Conservation (phyloP, 139 green algal species). For the Coelastrella sp. region DNA sequence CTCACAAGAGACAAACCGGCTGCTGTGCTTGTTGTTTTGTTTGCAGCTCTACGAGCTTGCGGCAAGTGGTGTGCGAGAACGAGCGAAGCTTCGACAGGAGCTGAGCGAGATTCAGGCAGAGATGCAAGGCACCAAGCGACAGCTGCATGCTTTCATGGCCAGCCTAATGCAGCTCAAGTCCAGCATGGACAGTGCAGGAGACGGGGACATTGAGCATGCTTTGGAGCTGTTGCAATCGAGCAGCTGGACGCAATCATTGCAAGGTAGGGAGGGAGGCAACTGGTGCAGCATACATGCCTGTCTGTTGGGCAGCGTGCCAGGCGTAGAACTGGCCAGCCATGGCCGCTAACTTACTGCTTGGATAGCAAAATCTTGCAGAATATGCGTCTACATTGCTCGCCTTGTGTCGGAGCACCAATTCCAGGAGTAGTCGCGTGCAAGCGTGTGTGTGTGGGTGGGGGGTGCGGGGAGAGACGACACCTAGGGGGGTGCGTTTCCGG, state of each 20-base stretch:
- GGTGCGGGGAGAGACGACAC: too few relatives aligned
- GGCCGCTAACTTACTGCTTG: too few relatives aligned
- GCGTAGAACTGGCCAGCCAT: too few relatives aligned
- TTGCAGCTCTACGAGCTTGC: conserved; percentile 44
- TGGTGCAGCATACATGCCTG: too few relatives aligned
- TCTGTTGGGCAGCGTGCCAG: too few relatives aligned
- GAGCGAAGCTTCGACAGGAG: conserved; percentile 35
- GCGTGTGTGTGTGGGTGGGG: too few relatives aligned
- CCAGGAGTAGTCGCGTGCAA: too few relatives aligned
- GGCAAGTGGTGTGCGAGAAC: conserved; percentile 27
- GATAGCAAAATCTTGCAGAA: too few relatives aligned
- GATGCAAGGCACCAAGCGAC: conserved; percentile 41
- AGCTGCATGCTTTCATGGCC: conserved; percentile 43
- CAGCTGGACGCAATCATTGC: conserved; percentile 4
- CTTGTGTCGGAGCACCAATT: too few relatives aligned
- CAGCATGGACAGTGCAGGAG: conserved; percentile 40
- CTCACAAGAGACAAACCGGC: too few relatives aligned
- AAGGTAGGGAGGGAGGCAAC: neutral
- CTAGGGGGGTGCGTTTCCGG: too few relatives aligned
- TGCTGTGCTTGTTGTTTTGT: neutral
- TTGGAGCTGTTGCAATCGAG: conserved; percentile 45
- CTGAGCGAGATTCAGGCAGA: conserved; percentile 34
- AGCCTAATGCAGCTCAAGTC: conserved; percentile 46
- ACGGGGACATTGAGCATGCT: conserved; percentile 34
- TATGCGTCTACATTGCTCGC: too few relatives aligned